These are phyloP conservation scores for Carex sylvatica DNA, from an alignment of 202 grass and related monocot species.

Conservation along the genomic window DNA sequence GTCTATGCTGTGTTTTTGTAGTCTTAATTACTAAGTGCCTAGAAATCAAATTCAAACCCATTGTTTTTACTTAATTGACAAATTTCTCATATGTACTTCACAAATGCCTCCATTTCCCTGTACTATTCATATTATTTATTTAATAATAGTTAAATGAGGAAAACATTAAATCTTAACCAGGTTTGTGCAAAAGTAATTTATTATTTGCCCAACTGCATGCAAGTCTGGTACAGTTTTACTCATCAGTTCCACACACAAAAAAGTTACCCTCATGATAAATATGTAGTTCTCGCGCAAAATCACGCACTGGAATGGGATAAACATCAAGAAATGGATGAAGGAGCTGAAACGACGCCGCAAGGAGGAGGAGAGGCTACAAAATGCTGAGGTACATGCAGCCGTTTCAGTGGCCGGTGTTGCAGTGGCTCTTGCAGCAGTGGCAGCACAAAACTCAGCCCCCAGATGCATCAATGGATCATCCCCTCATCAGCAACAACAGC, in stretches of 20 bases:
- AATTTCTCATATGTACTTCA: not conserved
- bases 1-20: not conserved
- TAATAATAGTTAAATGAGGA: not conserved
- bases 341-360: conserved; percentile 93
- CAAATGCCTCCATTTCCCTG: not conserved
- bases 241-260: not conserved
- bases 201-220: not conserved
- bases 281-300: conserved; percentile 54
- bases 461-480: not conserved
- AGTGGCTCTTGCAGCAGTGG: conserved; percentile 80
- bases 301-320: conserved; percentile 63
- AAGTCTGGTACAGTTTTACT: not conserved
- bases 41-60: not conserved
- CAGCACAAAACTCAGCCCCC: conserved; percentile 51
- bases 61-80: not conserved
- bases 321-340: conserved; percentile 94
- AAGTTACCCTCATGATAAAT: not conserved
- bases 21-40: not conserved
- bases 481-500: not conserved
- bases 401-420: conserved; percentile 84
- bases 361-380: conserved; percentile 72
- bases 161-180: not conserved
- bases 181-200: not conserved
- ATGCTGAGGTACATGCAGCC: conserved; percentile 79
- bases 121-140: not conserved